Evolutionary conservation across 208 protist species (phyloP).

Genomic region (Leishmania tropica): DNA sequence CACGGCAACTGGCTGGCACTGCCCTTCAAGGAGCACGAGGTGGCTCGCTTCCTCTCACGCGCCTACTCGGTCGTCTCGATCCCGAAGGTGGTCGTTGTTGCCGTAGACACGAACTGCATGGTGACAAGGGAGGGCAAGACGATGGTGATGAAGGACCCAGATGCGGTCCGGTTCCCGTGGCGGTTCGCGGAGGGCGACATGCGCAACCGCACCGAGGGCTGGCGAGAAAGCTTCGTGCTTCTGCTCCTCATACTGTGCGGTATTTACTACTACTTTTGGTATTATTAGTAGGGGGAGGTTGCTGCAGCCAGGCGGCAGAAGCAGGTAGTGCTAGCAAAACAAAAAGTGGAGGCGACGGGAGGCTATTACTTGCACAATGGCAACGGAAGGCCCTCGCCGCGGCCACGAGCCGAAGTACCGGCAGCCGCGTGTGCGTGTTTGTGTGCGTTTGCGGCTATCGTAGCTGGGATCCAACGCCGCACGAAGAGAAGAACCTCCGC

Average conservation of each 20-base stretch:
- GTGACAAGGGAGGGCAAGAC: conserved; percentile 38
- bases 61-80: conserved; percentile 37
- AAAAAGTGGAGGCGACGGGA: background rate
- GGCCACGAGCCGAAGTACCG: background rate
- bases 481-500: background rate
- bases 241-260: conserved; percentile 13
- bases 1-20: conserved; percentile 62
- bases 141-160: conserved; percentile 41
- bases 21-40: conserved; percentile 38
- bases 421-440: conserved; percentile 1
- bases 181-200: conserved; percentile 33
- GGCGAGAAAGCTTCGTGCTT: conserved; percentile 12
- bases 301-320: background rate
- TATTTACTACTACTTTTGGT: conserved; percentile 29
- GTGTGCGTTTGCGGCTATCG: background rate
- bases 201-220: background rate
- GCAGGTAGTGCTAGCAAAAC: background rate
- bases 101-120: conserved; percentile 38
- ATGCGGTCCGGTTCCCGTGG: conserved; percentile 53
- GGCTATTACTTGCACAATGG: background rate
- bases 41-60: conserved; percentile 31
- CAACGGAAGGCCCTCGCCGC: background rate
- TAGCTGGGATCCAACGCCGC: background rate
- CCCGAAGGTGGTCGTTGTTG: conserved; percentile 49
- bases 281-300: background rate